Conservation (phyloP, 2,329 filamentous ascomycete species). For the Penicillium brevicompactum region DNA sequence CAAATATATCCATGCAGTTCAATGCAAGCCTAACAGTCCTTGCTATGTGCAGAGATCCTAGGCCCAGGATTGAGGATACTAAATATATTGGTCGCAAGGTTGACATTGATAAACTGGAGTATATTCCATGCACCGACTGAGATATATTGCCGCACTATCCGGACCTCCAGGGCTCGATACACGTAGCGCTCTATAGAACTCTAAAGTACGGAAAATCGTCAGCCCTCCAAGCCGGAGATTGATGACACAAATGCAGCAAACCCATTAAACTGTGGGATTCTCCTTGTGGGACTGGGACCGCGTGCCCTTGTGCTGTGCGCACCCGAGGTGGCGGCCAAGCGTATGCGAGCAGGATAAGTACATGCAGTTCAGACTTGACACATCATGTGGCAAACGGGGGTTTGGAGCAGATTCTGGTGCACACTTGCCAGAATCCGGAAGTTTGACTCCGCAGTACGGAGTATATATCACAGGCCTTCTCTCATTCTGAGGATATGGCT, state of each 20-base stretch:
- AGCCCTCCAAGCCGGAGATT: background rate
- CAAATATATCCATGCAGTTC: background rate
- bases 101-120: too few relatives aligned
- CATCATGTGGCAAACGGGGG: slow-evolving; percentile 2
- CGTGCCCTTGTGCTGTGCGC: background rate
- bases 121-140: too few relatives aligned
- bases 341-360: slow-evolving; percentile 1
- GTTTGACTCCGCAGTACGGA: too few relatives aligned
- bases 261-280: background rate
- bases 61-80: background rate
- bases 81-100: background rate
- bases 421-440: too few relatives aligned
- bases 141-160: too few relatives aligned
- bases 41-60: background rate
- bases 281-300: slow-evolving; percentile 1
- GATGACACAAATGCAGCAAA: background rate
- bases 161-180: too few relatives aligned
- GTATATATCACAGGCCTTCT: background rate
- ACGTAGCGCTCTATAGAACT: too few relatives aligned
- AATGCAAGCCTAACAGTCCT: background rate
- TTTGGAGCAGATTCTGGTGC: background rate
- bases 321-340: background rate
- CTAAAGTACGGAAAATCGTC: too few relatives aligned
- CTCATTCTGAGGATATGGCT: too few relatives aligned
- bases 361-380: slow-evolving; percentile 2